phyloP scores from a whole-genome alignment of 192 early-diverging fungal species.

The Backusella mclennaniae region DNA sequence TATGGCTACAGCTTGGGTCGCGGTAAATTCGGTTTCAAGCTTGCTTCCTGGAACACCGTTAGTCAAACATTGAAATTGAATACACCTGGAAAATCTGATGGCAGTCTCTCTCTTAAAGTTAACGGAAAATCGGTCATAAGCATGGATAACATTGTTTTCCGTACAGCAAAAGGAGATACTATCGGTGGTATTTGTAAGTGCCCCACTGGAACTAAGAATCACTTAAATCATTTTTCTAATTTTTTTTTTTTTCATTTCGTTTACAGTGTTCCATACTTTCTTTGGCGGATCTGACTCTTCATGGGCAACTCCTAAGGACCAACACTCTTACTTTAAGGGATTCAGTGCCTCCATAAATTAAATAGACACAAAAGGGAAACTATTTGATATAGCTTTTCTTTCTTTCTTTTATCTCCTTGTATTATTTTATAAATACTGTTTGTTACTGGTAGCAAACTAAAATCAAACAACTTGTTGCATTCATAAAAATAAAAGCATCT shows the following conservation, averaged over 20 bases:
- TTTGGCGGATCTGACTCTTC: slow-evolving; percentile 32
- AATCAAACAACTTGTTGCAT: neutral
- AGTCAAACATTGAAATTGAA: slow-evolving; percentile 39
- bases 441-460: slow-evolving; percentile 2
- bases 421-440: neutral
- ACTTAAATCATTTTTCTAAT: neutral
- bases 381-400: neutral
- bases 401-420: neutral
- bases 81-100: slow-evolving; percentile 26
- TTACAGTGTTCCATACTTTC: slow-evolving; percentile 38
- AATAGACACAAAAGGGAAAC: neutral
- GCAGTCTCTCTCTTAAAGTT: slow-evolving; percentile 3
- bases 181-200: slow-evolving; percentile 32
- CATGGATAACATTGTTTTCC: slow-evolving; percentile 15
- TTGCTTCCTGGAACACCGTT: slow-evolving; percentile 45
- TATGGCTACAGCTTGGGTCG: slow-evolving; percentile 56
- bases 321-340: slow-evolving; percentile 31
- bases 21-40: slow-evolving; percentile 42
- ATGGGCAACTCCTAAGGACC: slow-evolving; percentile 22
- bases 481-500: neutral
- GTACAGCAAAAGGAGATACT: neutral
- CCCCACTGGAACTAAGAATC: neutral
- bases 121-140: slow-evolving; percentile 21
- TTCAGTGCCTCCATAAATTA: neutral
- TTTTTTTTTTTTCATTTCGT: slow-evolving; percentile 7